Percentiles rank a stretch among this genome's conserved stretches.
Evolutionary conservation across 1,284 basidiomycete species (phyloP).

Genomic region (Tylopilus orsonianus): DNA sequence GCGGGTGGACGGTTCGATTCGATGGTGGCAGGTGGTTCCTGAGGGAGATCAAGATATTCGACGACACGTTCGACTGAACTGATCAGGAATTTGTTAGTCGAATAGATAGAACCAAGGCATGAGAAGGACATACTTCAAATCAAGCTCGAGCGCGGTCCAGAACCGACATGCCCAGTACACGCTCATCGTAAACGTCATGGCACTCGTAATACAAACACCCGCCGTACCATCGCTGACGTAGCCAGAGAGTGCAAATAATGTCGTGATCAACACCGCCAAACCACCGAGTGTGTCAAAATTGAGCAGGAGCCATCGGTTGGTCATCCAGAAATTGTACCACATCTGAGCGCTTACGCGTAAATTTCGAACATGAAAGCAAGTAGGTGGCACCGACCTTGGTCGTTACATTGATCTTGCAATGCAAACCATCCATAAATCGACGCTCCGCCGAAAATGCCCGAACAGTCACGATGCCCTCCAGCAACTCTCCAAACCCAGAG

Average conservation of each 20-base stretch:
- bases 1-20: slow-evolving; percentile 71
- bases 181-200: slow-evolving; percentile 57
- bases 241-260: slow-evolving; percentile 71
- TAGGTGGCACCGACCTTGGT: slow-evolving; percentile 47
- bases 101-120: neutral
- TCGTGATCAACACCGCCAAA: slow-evolving; percentile 62
- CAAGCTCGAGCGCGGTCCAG: slow-evolving; percentile 48
- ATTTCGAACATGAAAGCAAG: neutral
- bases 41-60: slow-evolving; percentile 86
- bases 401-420: slow-evolving; percentile 62
- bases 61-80: slow-evolving; percentile 84
- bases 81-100: slow-evolving; percentile 70
- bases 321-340: slow-evolving; percentile 82
- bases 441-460: slow-evolving; percentile 85
- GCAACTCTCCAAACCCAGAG: slow-evolving; percentile 67
- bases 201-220: slow-evolving; percentile 82
- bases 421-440: slow-evolving; percentile 75
- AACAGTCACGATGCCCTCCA: slow-evolving; percentile 75
- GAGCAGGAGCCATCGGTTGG: slow-evolving; percentile 73
- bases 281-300: slow-evolving; percentile 78
- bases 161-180: slow-evolving; percentile 74
- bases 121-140: slow-evolving; percentile 28
- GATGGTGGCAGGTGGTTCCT: slow-evolving; percentile 77
- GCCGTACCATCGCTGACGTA: slow-evolving; percentile 72
- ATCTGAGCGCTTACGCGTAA: slow-evolving; percentile 42